Evolutionary conservation across 2,329 filamentous ascomycete species (phyloP).

Genomic region (Alternaria hordeiaustralica): DNA sequence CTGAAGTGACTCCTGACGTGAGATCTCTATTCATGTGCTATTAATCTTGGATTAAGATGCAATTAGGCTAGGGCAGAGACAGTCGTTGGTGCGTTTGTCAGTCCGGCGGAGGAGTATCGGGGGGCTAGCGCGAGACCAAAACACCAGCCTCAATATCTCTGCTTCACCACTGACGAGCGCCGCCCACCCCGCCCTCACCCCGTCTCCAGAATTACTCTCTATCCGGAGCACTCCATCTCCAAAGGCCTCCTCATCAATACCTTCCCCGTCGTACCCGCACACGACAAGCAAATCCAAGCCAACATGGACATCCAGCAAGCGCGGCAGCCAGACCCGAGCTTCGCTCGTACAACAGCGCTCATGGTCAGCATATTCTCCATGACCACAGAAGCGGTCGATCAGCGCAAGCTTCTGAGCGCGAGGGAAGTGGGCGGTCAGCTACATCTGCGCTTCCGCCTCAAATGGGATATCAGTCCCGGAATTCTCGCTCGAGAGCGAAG

Average conservation of each 20-base stretch:
- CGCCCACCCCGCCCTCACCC: not conserved
- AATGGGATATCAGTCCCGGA: not conserved
- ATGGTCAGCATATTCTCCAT: not conserved
- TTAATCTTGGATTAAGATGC: not conserved
- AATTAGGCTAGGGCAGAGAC: not conserved
- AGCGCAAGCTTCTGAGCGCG: not conserved
- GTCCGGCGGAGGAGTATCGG: not conserved
- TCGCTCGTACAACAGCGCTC: not conserved
- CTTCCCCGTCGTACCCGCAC: not conserved
- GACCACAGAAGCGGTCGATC: not conserved
- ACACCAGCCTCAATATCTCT: not conserved
- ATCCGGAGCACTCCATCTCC: fast-evolving
- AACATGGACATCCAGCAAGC: not conserved
- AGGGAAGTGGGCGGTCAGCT: not conserved
- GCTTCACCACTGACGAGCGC: not conserved
- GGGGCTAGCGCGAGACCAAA: not conserved
- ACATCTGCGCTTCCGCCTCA: not conserved
- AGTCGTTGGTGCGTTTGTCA: not conserved
- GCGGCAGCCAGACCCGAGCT: not conserved
- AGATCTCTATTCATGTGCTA: not conserved
- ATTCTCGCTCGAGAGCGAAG: not conserved
- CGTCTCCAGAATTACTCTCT: not conserved
- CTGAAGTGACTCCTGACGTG: not conserved
- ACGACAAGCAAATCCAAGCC: not conserved
- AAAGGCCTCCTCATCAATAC: not conserved